Conservation (phyloP, 2,329 filamentous ascomycete species). For the Hypoxylon rubiginosum region DNA sequence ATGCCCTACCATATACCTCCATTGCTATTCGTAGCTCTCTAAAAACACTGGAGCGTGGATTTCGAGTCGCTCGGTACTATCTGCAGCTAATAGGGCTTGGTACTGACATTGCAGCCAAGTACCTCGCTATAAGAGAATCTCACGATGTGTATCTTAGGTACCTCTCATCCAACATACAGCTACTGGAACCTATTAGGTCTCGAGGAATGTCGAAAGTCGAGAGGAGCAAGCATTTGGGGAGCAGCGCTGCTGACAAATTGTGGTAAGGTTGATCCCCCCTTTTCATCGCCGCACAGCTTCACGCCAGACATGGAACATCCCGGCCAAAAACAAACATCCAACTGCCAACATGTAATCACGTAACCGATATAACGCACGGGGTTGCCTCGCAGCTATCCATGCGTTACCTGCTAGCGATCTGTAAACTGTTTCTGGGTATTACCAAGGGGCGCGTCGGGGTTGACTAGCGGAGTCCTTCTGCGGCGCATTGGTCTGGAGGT, state of each 20-base stretch:
- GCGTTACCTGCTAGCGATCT: constrained; percentile 19
- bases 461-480: neutral
- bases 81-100: constrained; percentile 6
- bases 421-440: constrained; percentile 11
- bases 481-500: neutral
- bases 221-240: neutral
- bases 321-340: constrained; percentile 2
- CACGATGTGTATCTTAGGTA: neutral
- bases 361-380: neutral
- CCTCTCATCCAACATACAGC: neutral
- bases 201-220: neutral
- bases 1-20: neutral
- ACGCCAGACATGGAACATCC: constrained; percentile 7
- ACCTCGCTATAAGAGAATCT: neutral
- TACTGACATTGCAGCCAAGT: constrained; percentile 1
- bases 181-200: neutral
- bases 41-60: neutral
- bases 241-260: neutral
- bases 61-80: constrained; percentile 3
- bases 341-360: constrained; percentile 5
- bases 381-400: constrained; percentile 36
- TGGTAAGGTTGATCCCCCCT: neutral
- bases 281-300: constrained; percentile 6
- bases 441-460: neutral
- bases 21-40: neutral